phyloP scores from a whole-genome alignment of 306 rosid species.

The Quercus agrifolia region DNA sequence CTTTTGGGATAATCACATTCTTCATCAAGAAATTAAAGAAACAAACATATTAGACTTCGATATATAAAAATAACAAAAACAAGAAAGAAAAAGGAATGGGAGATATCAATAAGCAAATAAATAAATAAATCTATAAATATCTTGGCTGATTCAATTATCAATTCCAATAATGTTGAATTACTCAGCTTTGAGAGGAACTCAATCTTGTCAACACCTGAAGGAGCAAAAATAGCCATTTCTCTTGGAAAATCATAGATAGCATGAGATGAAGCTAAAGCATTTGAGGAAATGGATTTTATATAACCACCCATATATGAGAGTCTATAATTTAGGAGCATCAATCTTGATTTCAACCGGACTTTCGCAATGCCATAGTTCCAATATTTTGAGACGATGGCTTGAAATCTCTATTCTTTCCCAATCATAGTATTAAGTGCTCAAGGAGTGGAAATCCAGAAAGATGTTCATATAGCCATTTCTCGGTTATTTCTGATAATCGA shows the following conservation, averaged over 20 bases:
- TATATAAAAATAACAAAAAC: neutral
- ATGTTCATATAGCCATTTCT: conserved; percentile 21
- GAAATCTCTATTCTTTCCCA: conserved; percentile 26
- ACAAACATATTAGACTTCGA: neutral
- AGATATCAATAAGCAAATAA: neutral
- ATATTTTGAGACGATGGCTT: conserved; percentile 12
- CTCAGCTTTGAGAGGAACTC: conserved; percentile 6
- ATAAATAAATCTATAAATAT: neutral
- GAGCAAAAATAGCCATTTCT: neutral
- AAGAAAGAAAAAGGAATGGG: neutral
- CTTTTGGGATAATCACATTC: neutral
- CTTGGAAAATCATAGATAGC: neutral
- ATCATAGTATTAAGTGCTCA: conserved; percentile 25
- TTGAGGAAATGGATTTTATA: neutral
- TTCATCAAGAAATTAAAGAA: neutral
- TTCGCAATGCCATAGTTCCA: conserved; percentile 10
- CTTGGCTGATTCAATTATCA: neutral
- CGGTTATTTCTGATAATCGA: neutral
- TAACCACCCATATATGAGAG: neutral
- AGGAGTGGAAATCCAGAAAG: conserved; percentile 23
- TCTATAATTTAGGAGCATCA: conserved; percentile 23
- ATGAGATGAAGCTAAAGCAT: neutral
- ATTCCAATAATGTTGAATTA: neutral
- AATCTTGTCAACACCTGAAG: neutral
- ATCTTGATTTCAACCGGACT: conserved; percentile 14